A percentile compares a stretch with the other conserved stretches of the same genome.
Conservation (phyloP, 164 flowering plant genomes). For the Paratinospora sagittata region DNA sequence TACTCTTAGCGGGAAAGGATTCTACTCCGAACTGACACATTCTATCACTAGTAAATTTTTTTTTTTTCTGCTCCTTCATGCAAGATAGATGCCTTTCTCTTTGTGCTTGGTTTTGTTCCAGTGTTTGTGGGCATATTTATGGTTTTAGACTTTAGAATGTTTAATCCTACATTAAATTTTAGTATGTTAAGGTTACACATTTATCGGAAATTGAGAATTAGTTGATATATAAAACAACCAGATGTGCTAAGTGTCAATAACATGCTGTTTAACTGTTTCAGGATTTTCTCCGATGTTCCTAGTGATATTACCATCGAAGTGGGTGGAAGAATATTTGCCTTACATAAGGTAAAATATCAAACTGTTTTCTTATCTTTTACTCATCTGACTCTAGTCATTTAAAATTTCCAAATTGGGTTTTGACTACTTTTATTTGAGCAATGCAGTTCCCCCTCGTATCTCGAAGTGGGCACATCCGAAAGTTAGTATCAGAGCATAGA, state of each 20-base stretch:
- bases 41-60: not conserved
- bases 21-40: not conserved
- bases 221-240: not conserved
- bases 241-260: not conserved
- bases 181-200: too few species aligned
- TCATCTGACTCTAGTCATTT: too few species aligned
- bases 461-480: constrained; percentile 70
- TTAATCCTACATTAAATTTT: too few species aligned
- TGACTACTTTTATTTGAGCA: constrained; percentile 5
- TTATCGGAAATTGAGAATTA: too few species aligned
- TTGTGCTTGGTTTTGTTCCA: not conserved
- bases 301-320: constrained; percentile 79
- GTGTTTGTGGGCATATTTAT: too few species aligned
- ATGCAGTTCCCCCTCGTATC: constrained; percentile 90
- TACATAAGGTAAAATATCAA: constrained; percentile 53
- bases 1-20: not conserved
- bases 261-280: constrained; percentile 18
- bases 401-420: not conserved
- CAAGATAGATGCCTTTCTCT: not conserved
- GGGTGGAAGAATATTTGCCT: constrained; percentile 46
- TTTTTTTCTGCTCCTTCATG: not conserved
- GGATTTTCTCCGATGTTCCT: constrained; percentile 80
- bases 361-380: not conserved
- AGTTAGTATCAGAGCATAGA: constrained; percentile 59
- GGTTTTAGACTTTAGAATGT: too few species aligned